phyloP scores from a whole-genome alignment of 2,329 filamentous ascomycete genomes.

The Trichoderma oligosporum region DNA sequence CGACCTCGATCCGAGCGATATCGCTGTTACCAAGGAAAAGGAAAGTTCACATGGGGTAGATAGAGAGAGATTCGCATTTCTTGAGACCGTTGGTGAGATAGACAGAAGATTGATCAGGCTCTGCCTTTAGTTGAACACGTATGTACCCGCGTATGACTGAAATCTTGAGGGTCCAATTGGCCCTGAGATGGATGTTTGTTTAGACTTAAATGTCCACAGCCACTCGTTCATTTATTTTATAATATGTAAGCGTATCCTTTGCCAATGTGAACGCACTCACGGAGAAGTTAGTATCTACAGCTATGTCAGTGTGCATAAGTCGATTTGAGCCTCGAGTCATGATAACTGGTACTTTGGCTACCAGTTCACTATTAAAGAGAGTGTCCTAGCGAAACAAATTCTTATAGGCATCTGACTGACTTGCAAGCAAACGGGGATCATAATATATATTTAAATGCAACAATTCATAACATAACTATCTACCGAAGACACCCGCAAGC shows the following conservation, averaged over 20 bases:
- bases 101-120: not conserved
- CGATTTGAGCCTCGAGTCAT: too few species aligned
- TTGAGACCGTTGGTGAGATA: not conserved
- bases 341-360: too few species aligned
- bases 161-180: not conserved
- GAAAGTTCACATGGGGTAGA: not conserved
- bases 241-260: too few species aligned
- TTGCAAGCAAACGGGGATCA: too few species aligned
- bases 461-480: not conserved
- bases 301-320: too few species aligned
- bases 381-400: too few species aligned
- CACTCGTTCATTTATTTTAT: not conserved
- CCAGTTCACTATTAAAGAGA: too few species aligned
- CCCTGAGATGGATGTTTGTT: not conserved
- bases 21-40: not conserved
- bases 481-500: slow-evolving; percentile 13
- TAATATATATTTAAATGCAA: too few species aligned
- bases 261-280: too few species aligned
- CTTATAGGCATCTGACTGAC: too few species aligned
- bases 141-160: not conserved
- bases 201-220: not conserved
- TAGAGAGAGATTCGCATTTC: not conserved
- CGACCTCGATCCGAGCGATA: not conserved
- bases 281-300: too few species aligned
- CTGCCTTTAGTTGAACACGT: slow-evolving; percentile 1